Conservation (phyloP, 257 asterid species). For the Eustoma russellianum region DNA sequence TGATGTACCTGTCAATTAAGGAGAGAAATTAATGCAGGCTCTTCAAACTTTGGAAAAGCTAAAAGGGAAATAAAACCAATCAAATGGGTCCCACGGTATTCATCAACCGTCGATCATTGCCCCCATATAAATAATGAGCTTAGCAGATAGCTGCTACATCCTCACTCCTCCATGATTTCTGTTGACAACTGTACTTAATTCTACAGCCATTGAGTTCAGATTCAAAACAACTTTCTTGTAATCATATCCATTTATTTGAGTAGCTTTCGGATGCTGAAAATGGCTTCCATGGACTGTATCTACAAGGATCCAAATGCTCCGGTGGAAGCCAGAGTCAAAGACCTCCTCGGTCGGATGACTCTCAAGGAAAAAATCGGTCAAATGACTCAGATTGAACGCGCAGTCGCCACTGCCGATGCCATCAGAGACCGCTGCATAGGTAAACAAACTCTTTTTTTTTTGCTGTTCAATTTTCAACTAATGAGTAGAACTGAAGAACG, state of each 20-base stretch:
- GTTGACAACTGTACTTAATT: neutral
- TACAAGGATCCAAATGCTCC: slow-evolving; percentile 67
- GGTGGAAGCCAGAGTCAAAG: slow-evolving; percentile 68
- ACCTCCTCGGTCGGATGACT: slow-evolving; percentile 78
- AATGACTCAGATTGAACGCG: slow-evolving; percentile 81
- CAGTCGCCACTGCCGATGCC: slow-evolving; percentile 40
- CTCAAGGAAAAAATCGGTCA: slow-evolving; percentile 84
- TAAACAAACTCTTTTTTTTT: slow-evolving; percentile 1
- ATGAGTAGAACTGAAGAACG: no score
- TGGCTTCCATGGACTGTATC: slow-evolving; percentile 45
- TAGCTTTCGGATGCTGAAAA: neutral
- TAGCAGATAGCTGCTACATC: neutral
- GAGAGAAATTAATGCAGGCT: no score
- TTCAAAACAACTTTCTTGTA: neutral
- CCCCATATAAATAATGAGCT: neutral
- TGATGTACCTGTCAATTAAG: no score
- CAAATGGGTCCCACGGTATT: neutral
- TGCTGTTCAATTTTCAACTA: neutral
- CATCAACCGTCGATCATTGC: neutral
- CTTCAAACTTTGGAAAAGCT: no score
- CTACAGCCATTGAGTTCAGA: neutral
- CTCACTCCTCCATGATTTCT: neutral
- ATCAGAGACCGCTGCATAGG: slow-evolving; percentile 48
- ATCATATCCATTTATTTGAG: no score
- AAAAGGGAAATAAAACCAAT: no score